A percentile compares a stretch with the other conserved stretches of the same genome.
These are phyloP conservation scores for Fusarium udum DNA, from an alignment of 2,329 filamentous ascomycete species.

Conservation along the genomic window DNA sequence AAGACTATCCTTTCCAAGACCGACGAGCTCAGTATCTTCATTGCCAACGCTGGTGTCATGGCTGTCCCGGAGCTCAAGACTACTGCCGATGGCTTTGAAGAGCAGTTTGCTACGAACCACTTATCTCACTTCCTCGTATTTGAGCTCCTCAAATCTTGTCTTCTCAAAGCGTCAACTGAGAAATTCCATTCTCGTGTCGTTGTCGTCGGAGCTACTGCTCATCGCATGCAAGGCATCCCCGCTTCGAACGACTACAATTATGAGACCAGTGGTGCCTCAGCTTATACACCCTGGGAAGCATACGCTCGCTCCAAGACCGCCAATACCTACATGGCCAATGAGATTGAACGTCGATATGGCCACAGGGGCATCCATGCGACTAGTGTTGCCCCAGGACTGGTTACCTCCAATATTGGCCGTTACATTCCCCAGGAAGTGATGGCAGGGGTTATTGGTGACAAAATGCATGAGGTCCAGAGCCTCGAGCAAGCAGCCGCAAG, in stretches of 20 bases:
- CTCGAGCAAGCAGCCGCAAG: neutral
- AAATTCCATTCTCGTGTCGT: conserved; percentile 9
- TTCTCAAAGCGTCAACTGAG: neutral
- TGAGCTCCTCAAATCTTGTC: neutral
- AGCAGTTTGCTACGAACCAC: conserved; percentile 32
- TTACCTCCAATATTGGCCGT: neutral
- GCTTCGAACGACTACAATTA: neutral
- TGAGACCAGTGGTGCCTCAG: neutral
- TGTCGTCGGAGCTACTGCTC: neutral
- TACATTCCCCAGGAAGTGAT: conserved; percentile 6
- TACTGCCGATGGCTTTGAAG: conserved; percentile 28
- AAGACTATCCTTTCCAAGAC: neutral
- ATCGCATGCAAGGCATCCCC: conserved; percentile 5
- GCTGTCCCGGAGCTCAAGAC: neutral
- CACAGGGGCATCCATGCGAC: neutral
- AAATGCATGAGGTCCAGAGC: neutral
- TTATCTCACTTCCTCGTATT: conserved; percentile 31
- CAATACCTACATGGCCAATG: conserved; percentile 10
- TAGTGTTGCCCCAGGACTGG: conserved; percentile 4
- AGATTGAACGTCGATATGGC: conserved; percentile 5
- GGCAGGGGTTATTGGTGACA: neutral
- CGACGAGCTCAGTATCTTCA: neutral
- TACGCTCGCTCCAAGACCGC: conserved; percentile 8
- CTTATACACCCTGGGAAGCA: neutral
- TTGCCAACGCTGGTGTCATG: conserved; percentile 41